phyloP scores from a whole-genome alignment of 179 eudicot species.

The Nepenthes alata region DNA sequence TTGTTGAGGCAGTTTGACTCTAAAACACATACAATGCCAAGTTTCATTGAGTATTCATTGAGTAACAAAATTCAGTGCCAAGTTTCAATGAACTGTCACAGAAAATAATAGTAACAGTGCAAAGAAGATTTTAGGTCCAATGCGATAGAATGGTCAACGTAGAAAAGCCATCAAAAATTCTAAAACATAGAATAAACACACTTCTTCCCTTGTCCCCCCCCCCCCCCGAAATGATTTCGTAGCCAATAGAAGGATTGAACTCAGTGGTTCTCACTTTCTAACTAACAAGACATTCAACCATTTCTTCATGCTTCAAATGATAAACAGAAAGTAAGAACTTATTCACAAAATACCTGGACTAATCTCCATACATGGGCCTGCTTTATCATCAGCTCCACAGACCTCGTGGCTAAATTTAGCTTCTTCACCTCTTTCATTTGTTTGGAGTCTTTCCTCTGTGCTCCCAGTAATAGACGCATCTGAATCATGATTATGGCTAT shows the following conservation, averaged over 20 bases:
- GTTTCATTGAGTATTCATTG: too few species aligned
- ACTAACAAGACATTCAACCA: background rate
- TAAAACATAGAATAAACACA: background rate
- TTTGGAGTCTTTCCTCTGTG: constrained; percentile 8
- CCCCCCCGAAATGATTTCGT: too few species aligned
- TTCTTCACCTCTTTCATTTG: constrained; percentile 12
- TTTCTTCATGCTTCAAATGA: background rate
- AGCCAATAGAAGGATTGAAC: too few species aligned
- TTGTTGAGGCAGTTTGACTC: too few species aligned
- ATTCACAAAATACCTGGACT: constrained; percentile 13
- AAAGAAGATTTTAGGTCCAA: too few species aligned
- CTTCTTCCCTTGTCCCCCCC: too few species aligned
- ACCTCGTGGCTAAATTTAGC: constrained; percentile 4
- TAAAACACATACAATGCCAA: too few species aligned
- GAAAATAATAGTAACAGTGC: too few species aligned
- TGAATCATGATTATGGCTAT: constrained; percentile 9
- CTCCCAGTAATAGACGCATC: constrained; percentile 8
- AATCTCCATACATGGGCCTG: constrained; percentile 8
- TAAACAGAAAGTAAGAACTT: constrained; percentile 1
- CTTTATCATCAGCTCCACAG: constrained; percentile 7
- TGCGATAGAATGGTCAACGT: background rate
- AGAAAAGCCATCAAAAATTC: background rate
- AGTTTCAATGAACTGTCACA: too few species aligned
- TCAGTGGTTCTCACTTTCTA: background rate
- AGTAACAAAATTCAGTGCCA: too few species aligned